Conservation (phyloP, 805 yeast genomes). For the Yamadazyma kitorensis region DNA sequence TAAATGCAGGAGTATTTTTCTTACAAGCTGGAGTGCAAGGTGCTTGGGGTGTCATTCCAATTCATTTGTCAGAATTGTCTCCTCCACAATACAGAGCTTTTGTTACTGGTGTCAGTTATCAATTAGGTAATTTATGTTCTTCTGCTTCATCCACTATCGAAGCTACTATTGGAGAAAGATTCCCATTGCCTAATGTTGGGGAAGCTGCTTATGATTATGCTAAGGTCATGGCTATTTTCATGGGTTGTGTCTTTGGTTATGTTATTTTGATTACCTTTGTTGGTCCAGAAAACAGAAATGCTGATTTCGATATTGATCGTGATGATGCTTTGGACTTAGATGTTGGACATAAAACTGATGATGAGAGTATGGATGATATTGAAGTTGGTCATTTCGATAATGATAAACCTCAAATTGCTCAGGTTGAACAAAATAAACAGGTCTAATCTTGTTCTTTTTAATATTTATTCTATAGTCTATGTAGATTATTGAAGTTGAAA, state of each 20-base stretch:
- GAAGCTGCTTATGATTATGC: constrained; percentile 45
- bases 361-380: constrained; percentile 4
- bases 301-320: constrained; percentile 19
- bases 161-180: constrained; percentile 56
- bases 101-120: constrained; percentile 62
- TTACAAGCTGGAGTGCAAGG: constrained; percentile 66
- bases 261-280: constrained; percentile 47
- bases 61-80: constrained; percentile 59
- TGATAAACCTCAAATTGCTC: constrained; percentile 1
- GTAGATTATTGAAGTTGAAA: too few relatives aligned
- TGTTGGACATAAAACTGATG: constrained; percentile 5
- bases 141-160: constrained; percentile 71
- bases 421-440: constrained; percentile 3
- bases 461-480: too few relatives aligned
- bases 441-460: constrained; percentile 1
- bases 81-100: constrained; percentile 63
- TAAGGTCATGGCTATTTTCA: constrained; percentile 63
- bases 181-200: constrained; percentile 29
- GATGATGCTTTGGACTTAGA: constrained; percentile 11
- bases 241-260: constrained; percentile 60
- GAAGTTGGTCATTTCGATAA: constrained; percentile 2
- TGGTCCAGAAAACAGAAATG: constrained; percentile 56
- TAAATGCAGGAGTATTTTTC: constrained; percentile 60
- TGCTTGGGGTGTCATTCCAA: constrained; percentile 67
- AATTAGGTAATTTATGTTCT: constrained; percentile 65